Percentiles rank a stretch among this genome's conserved stretches.
These are phyloP conservation scores for Lactarius vividus DNA, from an alignment of 768 basidiomycete species.

Conservation along the genomic window DNA sequence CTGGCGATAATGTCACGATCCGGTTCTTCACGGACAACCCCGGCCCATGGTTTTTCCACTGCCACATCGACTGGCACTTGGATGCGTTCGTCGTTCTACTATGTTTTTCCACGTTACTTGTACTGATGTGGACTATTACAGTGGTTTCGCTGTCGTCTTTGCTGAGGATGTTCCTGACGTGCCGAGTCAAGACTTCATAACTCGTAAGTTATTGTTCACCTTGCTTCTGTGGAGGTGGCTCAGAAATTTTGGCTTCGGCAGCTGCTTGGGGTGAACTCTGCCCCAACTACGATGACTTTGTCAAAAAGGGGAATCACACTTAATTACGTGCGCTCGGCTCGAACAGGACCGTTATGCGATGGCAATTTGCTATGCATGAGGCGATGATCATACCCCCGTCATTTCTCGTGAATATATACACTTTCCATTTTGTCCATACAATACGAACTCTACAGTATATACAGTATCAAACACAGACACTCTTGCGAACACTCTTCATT, in stretches of 20 bases:
- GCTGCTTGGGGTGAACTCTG: conserved; percentile 13
- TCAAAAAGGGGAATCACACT: background rate
- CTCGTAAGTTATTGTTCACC: background rate
- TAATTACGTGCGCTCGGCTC: background rate
- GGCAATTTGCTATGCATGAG: background rate
- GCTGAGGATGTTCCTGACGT: conserved; percentile 19
- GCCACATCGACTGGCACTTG: conserved; percentile 36
- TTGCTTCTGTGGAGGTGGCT: background rate
- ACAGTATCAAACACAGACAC: too few species aligned
- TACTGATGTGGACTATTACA: background rate
- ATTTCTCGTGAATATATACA: too few species aligned
- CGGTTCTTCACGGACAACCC: conserved; percentile 35
- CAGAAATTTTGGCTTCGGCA: background rate
- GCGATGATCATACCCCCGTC: too few species aligned
- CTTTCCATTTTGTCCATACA: too few species aligned
- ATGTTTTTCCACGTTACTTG: conserved; percentile 30
- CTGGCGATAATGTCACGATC: conserved; percentile 27
- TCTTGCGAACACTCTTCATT: too few species aligned
- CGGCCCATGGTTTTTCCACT: conserved; percentile 34
- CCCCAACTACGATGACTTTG: conserved; percentile 6
- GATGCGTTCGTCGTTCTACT: conserved; percentile 51
- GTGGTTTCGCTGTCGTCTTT: conserved; percentile 20
- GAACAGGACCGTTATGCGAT: background rate
- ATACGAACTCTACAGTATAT: too few species aligned
- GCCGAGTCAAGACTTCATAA: background rate